phyloP scores from a whole-genome alignment of 2,329 filamentous ascomycete genomes.

The Botryotinia globosa region DNA sequence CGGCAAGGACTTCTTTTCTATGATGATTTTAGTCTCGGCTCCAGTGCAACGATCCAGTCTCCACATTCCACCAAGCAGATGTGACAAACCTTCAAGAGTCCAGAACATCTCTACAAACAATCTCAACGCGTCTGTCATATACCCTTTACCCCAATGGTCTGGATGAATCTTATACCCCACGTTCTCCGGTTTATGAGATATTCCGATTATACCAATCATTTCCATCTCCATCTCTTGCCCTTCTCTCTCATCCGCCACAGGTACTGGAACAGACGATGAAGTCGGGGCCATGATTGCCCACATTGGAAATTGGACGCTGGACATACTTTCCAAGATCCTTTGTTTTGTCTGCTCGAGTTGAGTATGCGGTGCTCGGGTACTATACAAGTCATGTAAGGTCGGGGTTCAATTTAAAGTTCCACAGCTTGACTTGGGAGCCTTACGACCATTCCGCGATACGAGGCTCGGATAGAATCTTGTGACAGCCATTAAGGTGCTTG shows the following conservation, averaged over 20 bases:
- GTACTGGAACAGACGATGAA: background rate
- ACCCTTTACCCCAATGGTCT: conserved; percentile 25
- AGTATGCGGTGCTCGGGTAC: background rate
- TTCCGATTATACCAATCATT: conserved; percentile 17
- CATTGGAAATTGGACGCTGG: background rate
- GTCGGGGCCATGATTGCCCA: conserved; percentile 3
- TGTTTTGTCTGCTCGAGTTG: background rate
- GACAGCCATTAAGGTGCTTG: background rate
- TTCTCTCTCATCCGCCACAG: background rate
- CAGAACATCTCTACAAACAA: conserved; percentile 22
- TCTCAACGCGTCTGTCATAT: conserved; percentile 24
- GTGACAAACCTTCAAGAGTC: conserved; percentile 6
- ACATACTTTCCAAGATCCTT: background rate
- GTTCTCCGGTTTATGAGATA: conserved; percentile 15
- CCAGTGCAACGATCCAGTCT: background rate
- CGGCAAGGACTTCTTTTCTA: background rate
- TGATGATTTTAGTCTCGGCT: background rate
- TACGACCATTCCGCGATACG: conserved; percentile 9
- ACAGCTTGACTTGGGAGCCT: background rate
- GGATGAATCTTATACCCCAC: conserved; percentile 26
- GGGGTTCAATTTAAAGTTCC: background rate
- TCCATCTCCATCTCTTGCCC: background rate
- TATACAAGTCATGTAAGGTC: background rate
- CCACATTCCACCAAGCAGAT: background rate
- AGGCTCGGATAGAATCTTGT: background rate